Conservation (phyloP, 257 asterid species). For the Lithospermum erythrorhizon region DNA sequence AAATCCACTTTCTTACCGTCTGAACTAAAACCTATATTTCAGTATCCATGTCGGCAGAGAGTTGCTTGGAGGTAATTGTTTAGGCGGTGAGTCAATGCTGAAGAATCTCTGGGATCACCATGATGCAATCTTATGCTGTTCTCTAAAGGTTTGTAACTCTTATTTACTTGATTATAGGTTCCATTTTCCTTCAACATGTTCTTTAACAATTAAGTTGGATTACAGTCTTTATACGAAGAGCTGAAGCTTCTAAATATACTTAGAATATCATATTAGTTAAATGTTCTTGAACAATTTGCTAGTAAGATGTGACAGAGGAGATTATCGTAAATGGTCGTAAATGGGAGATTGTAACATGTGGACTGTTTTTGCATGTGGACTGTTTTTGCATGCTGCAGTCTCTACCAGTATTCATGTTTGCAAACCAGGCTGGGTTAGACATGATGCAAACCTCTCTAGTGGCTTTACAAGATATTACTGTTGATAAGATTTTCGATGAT, state of each 20-base stretch:
- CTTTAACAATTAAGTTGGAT: no score
- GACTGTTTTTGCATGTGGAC: background rate
- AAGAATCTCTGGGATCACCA: constrained; percentile 93
- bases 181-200: no score
- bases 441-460: constrained; percentile 92
- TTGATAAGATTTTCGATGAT: constrained; percentile 84
- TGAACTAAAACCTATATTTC: constrained; percentile 9
- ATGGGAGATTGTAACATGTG: background rate
- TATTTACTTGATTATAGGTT: background rate
- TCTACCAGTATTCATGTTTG: constrained; percentile 69
- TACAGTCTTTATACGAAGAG: background rate
- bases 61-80: constrained; percentile 41
- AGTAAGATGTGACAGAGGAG: background rate
- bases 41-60: constrained; percentile 75
- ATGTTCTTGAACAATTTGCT: background rate
- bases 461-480: constrained; percentile 73
- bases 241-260: background rate
- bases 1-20: background rate
- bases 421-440: constrained; percentile 91
- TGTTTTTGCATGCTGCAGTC: constrained; percentile 37
- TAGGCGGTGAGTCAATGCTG: constrained; percentile 45
- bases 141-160: constrained; percentile 54
- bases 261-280: background rate
- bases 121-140: constrained; percentile 92
- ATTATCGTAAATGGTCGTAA: background rate